Conservation (phyloP, 202 grass and related monocot species). For the Setaria italica region DNA sequence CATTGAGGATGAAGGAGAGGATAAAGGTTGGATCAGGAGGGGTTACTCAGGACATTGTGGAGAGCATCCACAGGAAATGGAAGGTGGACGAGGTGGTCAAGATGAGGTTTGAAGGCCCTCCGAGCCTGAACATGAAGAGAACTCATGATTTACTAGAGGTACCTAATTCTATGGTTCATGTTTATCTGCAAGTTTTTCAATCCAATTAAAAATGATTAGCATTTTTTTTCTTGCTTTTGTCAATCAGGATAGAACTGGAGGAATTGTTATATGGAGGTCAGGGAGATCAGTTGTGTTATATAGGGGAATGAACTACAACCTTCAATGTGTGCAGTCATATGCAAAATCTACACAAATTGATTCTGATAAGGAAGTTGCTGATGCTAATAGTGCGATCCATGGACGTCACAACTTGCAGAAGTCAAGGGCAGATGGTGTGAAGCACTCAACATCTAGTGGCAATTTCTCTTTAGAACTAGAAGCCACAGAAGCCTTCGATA, state of each 20-base stretch:
- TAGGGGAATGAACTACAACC: constrained; percentile 86
- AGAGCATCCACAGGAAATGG: constrained; percentile 87
- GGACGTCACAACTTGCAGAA: constrained; percentile 4
- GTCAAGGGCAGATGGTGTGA: constrained; percentile 36
- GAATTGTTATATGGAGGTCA: constrained; percentile 95
- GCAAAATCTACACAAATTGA: constrained; percentile 43
- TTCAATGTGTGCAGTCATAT: constrained; percentile 78
- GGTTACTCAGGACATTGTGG: constrained; percentile 71
- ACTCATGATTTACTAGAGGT: constrained; percentile 94
- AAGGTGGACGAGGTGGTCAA: constrained; percentile 82
- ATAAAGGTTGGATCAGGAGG: constrained; percentile 87
- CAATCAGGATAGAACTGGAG: constrained; percentile 82
- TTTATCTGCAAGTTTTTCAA: constrained; percentile 1
- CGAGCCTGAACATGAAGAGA: constrained; percentile 85
- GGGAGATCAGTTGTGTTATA: constrained; percentile 86
- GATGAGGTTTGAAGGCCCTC: constrained; percentile 87
- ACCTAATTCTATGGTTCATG: constrained; percentile 24
- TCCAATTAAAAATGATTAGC: constrained; percentile 27
- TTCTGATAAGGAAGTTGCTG: constrained; percentile 31
- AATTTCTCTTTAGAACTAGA: constrained; percentile 46
- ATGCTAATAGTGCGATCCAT: not conserved
- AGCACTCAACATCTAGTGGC: not conserved
- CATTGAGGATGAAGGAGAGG: constrained; percentile 94
- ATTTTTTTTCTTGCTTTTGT: constrained; percentile 39
- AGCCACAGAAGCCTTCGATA: constrained; percentile 52